These are phyloP conservation scores for Russula lepida DNA, from an alignment of 768 basidiomycete genomes.

Conservation along the genomic window DNA sequence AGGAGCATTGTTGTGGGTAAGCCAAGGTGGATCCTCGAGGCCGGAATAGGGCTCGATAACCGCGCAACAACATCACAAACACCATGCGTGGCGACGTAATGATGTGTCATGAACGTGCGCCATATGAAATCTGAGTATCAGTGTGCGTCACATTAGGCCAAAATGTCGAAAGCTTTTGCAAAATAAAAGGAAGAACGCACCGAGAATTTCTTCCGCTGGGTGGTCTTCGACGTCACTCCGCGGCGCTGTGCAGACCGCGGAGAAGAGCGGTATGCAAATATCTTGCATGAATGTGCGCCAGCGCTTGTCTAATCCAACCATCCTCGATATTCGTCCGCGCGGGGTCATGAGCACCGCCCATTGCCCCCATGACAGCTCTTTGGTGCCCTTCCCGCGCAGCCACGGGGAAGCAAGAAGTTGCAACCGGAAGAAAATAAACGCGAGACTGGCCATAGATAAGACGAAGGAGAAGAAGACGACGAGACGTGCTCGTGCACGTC, in stretches of 20 bases:
- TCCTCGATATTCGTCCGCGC: conserved; percentile 32
- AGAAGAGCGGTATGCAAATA: conserved; percentile 57
- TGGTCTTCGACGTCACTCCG: conserved; percentile 45
- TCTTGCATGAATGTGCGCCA: conserved; percentile 47
- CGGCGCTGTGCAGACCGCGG: conserved; percentile 63
- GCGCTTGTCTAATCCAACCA: conserved; percentile 38
- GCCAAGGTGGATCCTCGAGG: conserved; percentile 45
- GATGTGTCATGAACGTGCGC: conserved; percentile 55
- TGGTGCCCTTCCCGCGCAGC: conserved; percentile 19
- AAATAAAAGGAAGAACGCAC: conserved; percentile 30
- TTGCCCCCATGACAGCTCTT: conserved; percentile 37
- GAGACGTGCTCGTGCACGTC: neutral
- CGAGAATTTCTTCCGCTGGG: conserved; percentile 58
- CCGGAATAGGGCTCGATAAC: conserved; percentile 36
- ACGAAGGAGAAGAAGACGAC: conserved; percentile 33
- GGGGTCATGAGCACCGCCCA: conserved; percentile 43
- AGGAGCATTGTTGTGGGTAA: conserved; percentile 41
- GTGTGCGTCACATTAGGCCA: neutral
- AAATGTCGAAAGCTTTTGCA: neutral
- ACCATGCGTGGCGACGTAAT: conserved; percentile 56
- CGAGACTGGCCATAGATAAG: conserved; percentile 35
- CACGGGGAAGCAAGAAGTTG: conserved; percentile 28
- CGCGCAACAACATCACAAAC: conserved; percentile 48
- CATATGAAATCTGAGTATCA: conserved; percentile 57
- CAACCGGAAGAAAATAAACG: conserved; percentile 23